Conservation (phyloP, 768 basidiomycete genomes). For the Mycena metata region DNA sequence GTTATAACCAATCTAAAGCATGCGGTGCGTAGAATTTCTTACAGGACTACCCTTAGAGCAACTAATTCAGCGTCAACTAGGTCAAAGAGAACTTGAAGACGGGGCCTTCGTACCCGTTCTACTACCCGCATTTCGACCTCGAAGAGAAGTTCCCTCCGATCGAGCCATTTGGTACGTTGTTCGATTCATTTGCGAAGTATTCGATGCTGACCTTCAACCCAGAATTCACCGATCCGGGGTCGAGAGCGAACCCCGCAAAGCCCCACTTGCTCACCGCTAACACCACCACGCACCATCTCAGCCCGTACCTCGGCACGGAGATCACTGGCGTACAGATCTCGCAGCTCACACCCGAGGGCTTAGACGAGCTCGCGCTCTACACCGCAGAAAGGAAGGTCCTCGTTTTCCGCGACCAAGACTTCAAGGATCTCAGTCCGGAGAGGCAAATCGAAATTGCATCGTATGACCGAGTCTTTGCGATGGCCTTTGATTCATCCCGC, state of each 20-base stretch:
- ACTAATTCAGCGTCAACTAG: too few relatives aligned
- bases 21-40: conserved; percentile 20
- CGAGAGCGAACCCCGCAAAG: conserved; percentile 63
- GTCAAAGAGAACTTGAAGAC: too few relatives aligned
- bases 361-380: conserved; percentile 66
- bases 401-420: conserved; percentile 72
- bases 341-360: conserved; percentile 62
- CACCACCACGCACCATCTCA: conserved; percentile 54
- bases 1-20: conserved; percentile 35
- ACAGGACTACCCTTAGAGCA: too few relatives aligned
- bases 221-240: conserved; percentile 55
- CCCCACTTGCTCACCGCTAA: conserved; percentile 62
- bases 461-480: too few relatives aligned
- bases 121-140: conserved; percentile 61
- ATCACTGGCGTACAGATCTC: conserved; percentile 66
- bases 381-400: conserved; percentile 68
- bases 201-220: neutral
- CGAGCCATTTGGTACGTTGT: conserved; percentile 60
- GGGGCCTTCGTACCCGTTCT: conserved; percentile 60
- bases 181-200: too few relatives aligned
- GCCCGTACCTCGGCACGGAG: conserved; percentile 67
- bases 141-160: conserved; percentile 65
- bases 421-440: conserved; percentile 68
- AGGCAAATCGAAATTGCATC: conserved; percentile 67
- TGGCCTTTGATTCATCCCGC: too few relatives aligned